phyloP scores from a whole-genome alignment of 192 early-diverging fungal species.

The Dissophora globulifera region DNA sequence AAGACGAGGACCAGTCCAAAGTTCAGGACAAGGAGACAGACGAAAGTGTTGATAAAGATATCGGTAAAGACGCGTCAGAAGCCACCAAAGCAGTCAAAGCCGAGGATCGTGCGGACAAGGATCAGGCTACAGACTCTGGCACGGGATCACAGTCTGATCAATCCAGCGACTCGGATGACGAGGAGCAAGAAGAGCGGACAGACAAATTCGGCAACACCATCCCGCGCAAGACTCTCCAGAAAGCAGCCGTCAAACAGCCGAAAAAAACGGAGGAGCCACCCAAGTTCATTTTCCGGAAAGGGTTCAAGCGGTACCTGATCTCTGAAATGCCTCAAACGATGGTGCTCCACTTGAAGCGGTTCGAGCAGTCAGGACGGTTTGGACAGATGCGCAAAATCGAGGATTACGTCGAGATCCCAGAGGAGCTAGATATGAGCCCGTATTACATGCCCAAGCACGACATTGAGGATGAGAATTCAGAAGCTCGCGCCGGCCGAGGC shows the following conservation, averaged over 20 bases:
- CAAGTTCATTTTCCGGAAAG: constrained; percentile 51
- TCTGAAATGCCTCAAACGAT: constrained; percentile 52
- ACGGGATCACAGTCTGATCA: neutral
- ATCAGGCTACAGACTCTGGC: constrained; percentile 6
- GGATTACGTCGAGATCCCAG: constrained; percentile 53
- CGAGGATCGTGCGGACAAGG: neutral
- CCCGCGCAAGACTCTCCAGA: neutral
- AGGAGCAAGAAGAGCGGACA: constrained; percentile 7
- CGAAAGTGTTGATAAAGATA: neutral
- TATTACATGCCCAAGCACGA: constrained; percentile 50
- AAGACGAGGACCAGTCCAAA: neutral
- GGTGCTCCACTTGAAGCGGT: constrained; percentile 59
- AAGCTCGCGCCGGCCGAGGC: no score
- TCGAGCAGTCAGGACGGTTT: constrained; percentile 52
- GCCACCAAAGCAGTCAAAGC: neutral
- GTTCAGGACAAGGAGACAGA: neutral
- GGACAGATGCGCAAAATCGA: constrained; percentile 58
- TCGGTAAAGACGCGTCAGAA: neutral
- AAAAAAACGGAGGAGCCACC: constrained; percentile 4
- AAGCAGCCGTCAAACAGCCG: neutral
- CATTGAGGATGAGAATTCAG: constrained; percentile 39
- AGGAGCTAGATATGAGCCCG: constrained; percentile 50
- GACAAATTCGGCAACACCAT: constrained; percentile 39
- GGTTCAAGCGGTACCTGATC: constrained; percentile 55
- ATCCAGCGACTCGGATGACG: no score